These are phyloP conservation scores for Lentinula boryana DNA, from an alignment of 768 basidiomycete genomes.

Conservation along the genomic window DNA sequence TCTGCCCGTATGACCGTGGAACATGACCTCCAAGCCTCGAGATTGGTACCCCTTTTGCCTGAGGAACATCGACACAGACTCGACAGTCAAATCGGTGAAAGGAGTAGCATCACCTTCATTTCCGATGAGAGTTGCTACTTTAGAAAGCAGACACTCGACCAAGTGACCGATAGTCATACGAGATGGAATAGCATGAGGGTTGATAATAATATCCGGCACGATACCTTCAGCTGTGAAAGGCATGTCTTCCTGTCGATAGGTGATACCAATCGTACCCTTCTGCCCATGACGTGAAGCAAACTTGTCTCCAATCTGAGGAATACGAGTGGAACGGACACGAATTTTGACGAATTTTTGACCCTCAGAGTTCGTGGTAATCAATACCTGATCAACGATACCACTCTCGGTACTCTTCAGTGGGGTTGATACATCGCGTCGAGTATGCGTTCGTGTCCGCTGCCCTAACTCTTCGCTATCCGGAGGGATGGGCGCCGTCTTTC, in stretches of 20 bases:
- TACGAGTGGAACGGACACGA: slow-evolving; percentile 89
- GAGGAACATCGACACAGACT: slow-evolving; percentile 91
- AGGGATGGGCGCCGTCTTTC: slow-evolving; percentile 96
- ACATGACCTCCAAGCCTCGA: slow-evolving; percentile 97
- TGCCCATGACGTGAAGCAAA: slow-evolving; percentile 99
- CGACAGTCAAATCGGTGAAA: slow-evolving; percentile 96
- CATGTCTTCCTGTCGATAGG: slow-evolving; percentile 99
- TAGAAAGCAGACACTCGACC: slow-evolving; percentile 95
- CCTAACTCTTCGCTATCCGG: slow-evolving; percentile 97
- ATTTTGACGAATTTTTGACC: slow-evolving; percentile 99
- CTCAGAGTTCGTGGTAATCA: slow-evolving; percentile 93
- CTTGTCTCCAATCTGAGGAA: slow-evolving; percentile 98
- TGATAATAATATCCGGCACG: slow-evolving; percentile 96
- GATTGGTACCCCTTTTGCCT: slow-evolving; percentile 92
- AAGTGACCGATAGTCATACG: slow-evolving; percentile 99
- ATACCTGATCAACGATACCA: slow-evolving; percentile 95
- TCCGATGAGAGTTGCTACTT: slow-evolving; percentile 93
- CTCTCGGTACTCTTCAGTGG: slow-evolving; percentile 97
- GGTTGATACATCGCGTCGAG: slow-evolving; percentile 93
- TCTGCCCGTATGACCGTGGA: slow-evolving; percentile 96
- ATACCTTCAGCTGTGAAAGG: slow-evolving; percentile 97
- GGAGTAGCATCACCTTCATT: slow-evolving; percentile 99
- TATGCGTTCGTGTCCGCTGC: slow-evolving; percentile 89
- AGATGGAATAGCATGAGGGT: slow-evolving; percentile 98
- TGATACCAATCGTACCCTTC: slow-evolving; percentile 99